Evolutionary conservation across 1,284 basidiomycete genomes (phyloP), one percentile per base, ranked within the genome.

Genomic region (Waitea zeae): DNA sequence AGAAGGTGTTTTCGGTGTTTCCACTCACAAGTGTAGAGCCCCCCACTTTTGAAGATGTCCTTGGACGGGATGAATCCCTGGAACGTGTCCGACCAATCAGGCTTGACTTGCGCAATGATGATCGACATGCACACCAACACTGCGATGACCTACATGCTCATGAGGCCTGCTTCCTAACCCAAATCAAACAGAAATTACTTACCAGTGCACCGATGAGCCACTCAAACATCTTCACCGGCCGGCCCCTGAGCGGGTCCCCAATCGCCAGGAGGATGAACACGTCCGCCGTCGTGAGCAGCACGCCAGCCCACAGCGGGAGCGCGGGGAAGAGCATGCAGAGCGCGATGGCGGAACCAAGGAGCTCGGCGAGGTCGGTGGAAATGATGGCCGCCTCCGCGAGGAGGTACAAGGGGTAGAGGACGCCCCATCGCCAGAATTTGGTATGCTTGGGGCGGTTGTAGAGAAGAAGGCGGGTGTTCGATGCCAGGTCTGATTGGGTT

Each of bases 361-460:
- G 64, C 49, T 80, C 76, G 20, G 75, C 74, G 17, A 80, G 59
- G 49, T 81, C 76, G 13, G 76, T 82, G 19, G 70, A 72, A 40
- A 89, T 74, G 46, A 93, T 88, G 20, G 83, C 86, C n/a, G 81
- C 58, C 53, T 96, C 89, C 4, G 78, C 56, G 18, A 77, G 51
- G 20, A 52, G 50, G 48, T 80, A 83, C 18, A 76, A 62, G 3
- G 79, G 81, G 50, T 82, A 84, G 17, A 77, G 59, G 6, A 64
- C 62, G n/a, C 70, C 48, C 62, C 64, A 79, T 39, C 81, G 67
- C 42, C 66, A 68, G 14, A 82, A 56, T 20, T 55, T 57, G 30
- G 63, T 70, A 49, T 76, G 63, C 42, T 59, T 68, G 11, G 73
- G 69, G 20, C 76, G 66, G 47, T 75, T 64, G 48, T 83, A 62